Evolutionary conservation across 2,329 filamentous ascomycete species (phyloP), one percentile per base, ranked within the genome.

Genomic region (Laburnicola sp.): DNA sequence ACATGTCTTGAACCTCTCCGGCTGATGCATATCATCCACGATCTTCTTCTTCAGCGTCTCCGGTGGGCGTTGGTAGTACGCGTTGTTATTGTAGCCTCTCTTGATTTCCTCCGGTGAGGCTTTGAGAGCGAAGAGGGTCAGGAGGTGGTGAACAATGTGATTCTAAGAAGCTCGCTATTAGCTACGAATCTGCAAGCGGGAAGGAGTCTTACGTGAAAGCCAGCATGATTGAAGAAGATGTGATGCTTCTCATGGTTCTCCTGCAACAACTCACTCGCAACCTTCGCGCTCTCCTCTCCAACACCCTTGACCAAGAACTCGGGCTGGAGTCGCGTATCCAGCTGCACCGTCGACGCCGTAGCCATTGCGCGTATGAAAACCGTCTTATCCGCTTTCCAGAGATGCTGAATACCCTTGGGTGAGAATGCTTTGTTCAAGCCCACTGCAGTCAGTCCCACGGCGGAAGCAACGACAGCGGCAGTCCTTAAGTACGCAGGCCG

Each of bases 71-170:
- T 96, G 91, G 64, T 93, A 92, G 3, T 66, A 65, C 3, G 73
- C 74, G 69, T 93, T 91, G 38, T 74, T 68, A 37, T 85, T 77
- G 67, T 88, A 96, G 11, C 81, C 85, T 8, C 74, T 73, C 60
- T 86, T 78, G 3, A 97, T 78, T 16, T 82, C 70, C 0, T 78
- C 68, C 0, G 85, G 69, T 0, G 80, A 74, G 6, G 89, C 90
- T 0, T 87, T 86, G 1, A 94, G 84, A 30, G 88, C 87, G 69
- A 87, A 96, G 27, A 94, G 76, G 11, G 86, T 85, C 8, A 96
- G 80, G 4, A 95, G 74, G 31, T 91, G 86, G 62, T 96, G 91
- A 3, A 80, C 80, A 53, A 94, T 89, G 64, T 96, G 91, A 69
- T 96, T 79, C 68, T 74, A 25, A 23, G 27, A 9, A 37, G 26